Evolutionary conservation across 495 filamentous ascomycete genomes (phyloP).

Genomic region (Neurospora sp.): DNA sequence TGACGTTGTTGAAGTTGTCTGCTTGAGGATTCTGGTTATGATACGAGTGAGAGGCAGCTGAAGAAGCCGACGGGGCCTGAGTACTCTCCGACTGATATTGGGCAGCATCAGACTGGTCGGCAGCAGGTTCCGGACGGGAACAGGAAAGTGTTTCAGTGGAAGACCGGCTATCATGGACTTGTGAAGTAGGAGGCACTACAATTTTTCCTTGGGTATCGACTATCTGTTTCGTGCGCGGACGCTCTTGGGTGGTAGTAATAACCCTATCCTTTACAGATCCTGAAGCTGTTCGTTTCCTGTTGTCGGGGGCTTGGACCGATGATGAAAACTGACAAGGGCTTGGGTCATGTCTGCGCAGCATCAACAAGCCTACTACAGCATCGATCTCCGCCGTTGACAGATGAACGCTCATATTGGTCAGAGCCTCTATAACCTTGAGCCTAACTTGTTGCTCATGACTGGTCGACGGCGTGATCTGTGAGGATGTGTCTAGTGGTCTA

Average conservation of each 20-base stretch:
- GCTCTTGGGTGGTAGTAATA: neutral
- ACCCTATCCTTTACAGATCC: neutral
- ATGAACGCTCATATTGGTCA: neutral
- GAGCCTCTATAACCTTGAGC: neutral
- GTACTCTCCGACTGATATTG: neutral
- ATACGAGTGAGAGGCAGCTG: neutral
- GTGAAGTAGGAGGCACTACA: neutral
- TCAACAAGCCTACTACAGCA: neutral
- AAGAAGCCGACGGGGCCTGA: neutral
- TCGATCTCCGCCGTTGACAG: neutral
- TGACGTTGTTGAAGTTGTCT: neutral
- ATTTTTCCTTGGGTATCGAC: neutral
- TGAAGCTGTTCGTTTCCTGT: neutral
- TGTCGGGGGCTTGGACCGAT: neutral
- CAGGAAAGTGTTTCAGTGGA: neutral
- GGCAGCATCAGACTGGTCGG: neutral
- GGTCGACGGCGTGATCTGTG: neutral
- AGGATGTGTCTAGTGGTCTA: neutral
- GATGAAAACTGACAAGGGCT: neutral
- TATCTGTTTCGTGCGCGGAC: neutral
- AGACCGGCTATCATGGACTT: neutral
- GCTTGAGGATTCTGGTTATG: neutral
- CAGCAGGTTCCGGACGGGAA: neutral
- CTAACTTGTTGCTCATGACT: neutral
- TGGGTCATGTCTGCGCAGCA: neutral